Conservation (phyloP, 345 rosid species). For the Brassica rapa region DNA sequence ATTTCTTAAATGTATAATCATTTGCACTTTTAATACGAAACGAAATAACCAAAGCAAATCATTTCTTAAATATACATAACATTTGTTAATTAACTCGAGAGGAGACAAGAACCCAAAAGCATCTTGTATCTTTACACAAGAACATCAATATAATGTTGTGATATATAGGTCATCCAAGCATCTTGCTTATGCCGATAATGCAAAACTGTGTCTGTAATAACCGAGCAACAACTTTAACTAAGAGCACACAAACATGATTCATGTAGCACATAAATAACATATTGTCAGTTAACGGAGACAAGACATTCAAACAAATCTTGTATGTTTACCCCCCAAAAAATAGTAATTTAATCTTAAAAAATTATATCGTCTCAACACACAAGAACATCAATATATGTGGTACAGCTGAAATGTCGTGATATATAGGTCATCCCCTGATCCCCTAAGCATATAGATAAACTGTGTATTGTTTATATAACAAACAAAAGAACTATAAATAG, state of each 20-base stretch:
- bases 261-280: neutral
- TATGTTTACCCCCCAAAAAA: neutral
- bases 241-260: neutral
- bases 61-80: no score
- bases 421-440: slow-evolving; percentile 23
- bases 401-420: slow-evolving; percentile 27
- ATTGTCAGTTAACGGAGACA: neutral
- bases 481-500: neutral
- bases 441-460: neutral
- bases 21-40: neutral
- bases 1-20: neutral
- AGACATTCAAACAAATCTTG: neutral
- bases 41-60: no score
- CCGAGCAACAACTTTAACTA: neutral
- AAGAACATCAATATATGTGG: slow-evolving; percentile 15
- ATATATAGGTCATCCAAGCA: no score
- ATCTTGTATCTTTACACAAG: no score
- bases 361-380: neutral
- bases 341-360: neutral
- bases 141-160: no score
- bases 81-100: no score
- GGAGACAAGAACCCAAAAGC: no score
- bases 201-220: neutral
- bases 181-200: neutral
- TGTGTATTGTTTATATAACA: neutral